A percentile compares a stretch with the other conserved stretches of the same genome.
Conservation (phyloP, 441 rosid genomes). For the Euphorbia celastroides region DNA sequence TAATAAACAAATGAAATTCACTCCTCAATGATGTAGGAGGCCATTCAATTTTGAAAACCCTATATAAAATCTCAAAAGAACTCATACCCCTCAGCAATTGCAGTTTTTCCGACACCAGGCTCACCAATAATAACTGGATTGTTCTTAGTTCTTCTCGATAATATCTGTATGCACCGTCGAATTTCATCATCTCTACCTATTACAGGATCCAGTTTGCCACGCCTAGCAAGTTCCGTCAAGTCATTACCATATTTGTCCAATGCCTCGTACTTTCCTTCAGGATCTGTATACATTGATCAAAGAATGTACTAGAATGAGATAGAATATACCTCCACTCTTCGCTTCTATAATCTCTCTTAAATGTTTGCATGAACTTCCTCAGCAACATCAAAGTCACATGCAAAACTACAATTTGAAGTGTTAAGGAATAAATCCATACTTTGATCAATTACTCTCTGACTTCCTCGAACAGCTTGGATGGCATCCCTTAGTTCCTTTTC, state of each 20-base stretch:
- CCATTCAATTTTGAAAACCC: neutral
- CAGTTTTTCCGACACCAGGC: slow-evolving; percentile 67
- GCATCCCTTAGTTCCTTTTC: slow-evolving; percentile 67
- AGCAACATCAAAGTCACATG: neutral
- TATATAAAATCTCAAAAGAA: neutral
- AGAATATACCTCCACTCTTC: neutral
- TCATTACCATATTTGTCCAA: slow-evolving; percentile 56
- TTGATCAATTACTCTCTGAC: slow-evolving; percentile 87
- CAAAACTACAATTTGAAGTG: neutral
- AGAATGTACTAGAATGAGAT: slow-evolving; percentile 8
- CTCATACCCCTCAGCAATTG: slow-evolving; percentile 59
- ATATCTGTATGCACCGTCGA: slow-evolving; percentile 54
- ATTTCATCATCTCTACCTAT: slow-evolving; percentile 66
- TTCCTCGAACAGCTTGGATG: slow-evolving; percentile 68
- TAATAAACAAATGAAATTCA: neutral
- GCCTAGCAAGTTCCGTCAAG: slow-evolving; percentile 61
- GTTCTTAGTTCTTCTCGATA: slow-evolving; percentile 55
- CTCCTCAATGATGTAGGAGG: neutral
- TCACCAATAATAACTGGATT: slow-evolving; percentile 63
- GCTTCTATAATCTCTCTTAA: neutral
- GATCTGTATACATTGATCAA: slow-evolving; percentile 36
- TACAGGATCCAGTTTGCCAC: slow-evolving; percentile 66
- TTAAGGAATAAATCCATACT: slow-evolving; percentile 33
- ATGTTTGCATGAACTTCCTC: neutral
- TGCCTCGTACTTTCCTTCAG: slow-evolving; percentile 59